Evolutionary conservation across 2,329 filamentous ascomycete genomes (phyloP).

Genomic region (Gaeumannomyces tritici): DNA sequence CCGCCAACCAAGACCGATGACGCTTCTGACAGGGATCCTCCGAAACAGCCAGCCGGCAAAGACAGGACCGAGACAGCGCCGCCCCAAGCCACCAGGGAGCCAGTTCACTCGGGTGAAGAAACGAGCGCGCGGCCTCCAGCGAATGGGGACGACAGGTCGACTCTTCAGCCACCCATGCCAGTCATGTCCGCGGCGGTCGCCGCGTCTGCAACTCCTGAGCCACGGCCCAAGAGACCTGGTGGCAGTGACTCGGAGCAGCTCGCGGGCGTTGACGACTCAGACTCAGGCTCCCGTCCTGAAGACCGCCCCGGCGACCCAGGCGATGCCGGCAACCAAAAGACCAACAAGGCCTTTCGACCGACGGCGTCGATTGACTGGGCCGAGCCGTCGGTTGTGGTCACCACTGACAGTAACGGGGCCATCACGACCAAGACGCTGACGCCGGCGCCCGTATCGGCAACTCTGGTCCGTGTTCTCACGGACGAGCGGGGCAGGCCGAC

Average conservation of each 20-base stretch:
- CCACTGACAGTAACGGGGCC: conserved; percentile 60
- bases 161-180: too few species aligned
- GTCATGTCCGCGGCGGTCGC: not conserved
- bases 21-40: not conserved
- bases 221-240: not conserved
- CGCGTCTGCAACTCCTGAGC: not conserved
- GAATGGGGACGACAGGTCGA: not conserved
- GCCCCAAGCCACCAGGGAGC: not conserved
- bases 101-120: not conserved
- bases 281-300: not conserved
- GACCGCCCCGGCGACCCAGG: not conserved
- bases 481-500: conserved; percentile 7
- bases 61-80: not conserved
- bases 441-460: conserved; percentile 54
- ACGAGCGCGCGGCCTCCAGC: not conserved
- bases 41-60: not conserved
- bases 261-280: not conserved
- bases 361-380: not conserved
- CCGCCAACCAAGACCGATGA: not conserved
- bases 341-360: conserved; percentile 26
- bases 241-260: not conserved
- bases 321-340: conserved; percentile 1
- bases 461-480: conserved; percentile 27
- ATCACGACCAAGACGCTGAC: conserved; percentile 50
- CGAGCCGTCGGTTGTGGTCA: conserved; percentile 37